Evolutionary conservation across 1,284 basidiomycete genomes (phyloP).

Genomic region (Porodaedalea pini): DNA sequence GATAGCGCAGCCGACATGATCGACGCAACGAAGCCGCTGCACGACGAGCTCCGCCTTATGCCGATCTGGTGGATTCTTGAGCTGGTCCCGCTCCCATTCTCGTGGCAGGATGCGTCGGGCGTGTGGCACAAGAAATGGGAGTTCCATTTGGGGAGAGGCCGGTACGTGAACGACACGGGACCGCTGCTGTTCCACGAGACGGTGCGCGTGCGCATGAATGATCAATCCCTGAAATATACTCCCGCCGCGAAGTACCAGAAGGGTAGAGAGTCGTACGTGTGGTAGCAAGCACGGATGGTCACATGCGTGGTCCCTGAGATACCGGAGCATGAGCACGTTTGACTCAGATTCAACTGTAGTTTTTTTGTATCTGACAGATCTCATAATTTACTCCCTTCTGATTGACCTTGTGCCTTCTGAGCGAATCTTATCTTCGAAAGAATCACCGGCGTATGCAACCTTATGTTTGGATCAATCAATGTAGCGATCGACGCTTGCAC

Average conservation of each 20-base stretch:
- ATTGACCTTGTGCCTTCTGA: too few relatives aligned
- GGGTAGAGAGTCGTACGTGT: conserved; percentile 47
- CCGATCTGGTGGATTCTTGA: conserved; percentile 44
- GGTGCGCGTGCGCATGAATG: conserved; percentile 48
- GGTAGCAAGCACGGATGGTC: too few relatives aligned
- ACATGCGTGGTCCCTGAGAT: too few relatives aligned
- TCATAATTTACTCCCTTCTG: too few relatives aligned
- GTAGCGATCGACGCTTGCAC: too few relatives aligned
- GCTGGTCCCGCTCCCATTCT: conserved; percentile 36
- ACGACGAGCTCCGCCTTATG: conserved; percentile 33
- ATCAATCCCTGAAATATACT: conserved; percentile 42
- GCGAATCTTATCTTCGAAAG: too few relatives aligned
- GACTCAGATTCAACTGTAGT: too few relatives aligned
- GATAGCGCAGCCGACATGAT: conserved; percentile 4
- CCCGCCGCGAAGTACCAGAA: conserved; percentile 46
- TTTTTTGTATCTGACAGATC: too few relatives aligned
- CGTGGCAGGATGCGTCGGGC: conserved; percentile 35
- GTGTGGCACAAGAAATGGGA: conserved; percentile 33
- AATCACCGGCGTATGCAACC: too few relatives aligned
- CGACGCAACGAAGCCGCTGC: conserved; percentile 28
- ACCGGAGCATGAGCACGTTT: too few relatives aligned
- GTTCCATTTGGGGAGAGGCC: conserved; percentile 45
- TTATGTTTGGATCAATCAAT: too few relatives aligned
- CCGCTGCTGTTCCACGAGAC: conserved; percentile 49
- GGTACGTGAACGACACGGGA: conserved; percentile 37